Conservation (phyloP, 2,329 filamentous ascomycete genomes). For the Colletotrichum sp. region DNA sequence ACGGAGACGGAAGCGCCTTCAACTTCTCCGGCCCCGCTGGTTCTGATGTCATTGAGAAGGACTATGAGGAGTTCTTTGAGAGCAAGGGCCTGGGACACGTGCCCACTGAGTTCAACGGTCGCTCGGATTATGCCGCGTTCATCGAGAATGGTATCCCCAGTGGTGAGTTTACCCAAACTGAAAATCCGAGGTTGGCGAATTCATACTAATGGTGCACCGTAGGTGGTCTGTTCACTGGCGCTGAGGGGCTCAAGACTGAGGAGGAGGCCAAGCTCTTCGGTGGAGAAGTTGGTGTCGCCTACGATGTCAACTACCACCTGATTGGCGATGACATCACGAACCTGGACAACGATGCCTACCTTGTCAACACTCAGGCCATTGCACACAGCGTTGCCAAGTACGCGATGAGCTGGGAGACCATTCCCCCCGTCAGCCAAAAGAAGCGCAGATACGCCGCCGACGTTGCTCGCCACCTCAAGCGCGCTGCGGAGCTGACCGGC, state of each 20-base stretch:
- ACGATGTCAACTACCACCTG: conserved; percentile 52
- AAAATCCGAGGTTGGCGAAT: neutral
- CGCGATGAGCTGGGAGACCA: conserved; percentile 39
- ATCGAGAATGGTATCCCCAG: conserved; percentile 69
- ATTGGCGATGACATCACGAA: conserved; percentile 46
- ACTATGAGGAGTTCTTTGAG: conserved; percentile 62
- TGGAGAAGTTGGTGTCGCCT: conserved; percentile 58
- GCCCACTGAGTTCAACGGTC: conserved; percentile 68
- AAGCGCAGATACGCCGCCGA: conserved; percentile 35
- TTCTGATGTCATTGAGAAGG: conserved; percentile 62
- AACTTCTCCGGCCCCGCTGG: conserved; percentile 60
- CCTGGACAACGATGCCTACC: conserved; percentile 46
- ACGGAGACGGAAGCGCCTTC: conserved; percentile 65
- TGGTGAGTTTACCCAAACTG: conserved; percentile 39
- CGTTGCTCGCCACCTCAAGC: conserved; percentile 31
- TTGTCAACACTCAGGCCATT: conserved; percentile 48
- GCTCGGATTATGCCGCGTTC: conserved; percentile 71
- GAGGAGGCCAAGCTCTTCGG: conserved; percentile 66
- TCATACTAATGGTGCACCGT: accelerated
- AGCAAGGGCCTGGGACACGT: conserved; percentile 55
- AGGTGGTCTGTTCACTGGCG: conserved; percentile 69
- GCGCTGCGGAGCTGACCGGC: conserved; percentile 22
- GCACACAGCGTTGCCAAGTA: conserved; percentile 47
- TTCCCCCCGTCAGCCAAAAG: conserved; percentile 31
- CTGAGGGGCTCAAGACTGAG: conserved; percentile 67